Evolutionary conservation across 305 asterid species (phyloP).

Genomic region (Fraxinus paxiana): DNA sequence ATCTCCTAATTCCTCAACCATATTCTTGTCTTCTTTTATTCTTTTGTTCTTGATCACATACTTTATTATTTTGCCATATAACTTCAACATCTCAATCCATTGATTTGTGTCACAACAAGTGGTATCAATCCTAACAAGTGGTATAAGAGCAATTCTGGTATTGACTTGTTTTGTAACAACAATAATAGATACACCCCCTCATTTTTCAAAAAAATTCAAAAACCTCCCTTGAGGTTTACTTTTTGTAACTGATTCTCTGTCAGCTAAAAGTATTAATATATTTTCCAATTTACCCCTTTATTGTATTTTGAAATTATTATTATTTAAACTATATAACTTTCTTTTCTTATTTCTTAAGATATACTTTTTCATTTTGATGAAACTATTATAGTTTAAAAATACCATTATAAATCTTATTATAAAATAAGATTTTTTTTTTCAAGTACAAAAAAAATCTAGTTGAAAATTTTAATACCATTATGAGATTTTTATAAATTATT

Average conservation of each 20-base stretch:
- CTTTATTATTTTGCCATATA: too few relatives aligned
- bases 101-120: too few relatives aligned
- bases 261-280: not conserved
- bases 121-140: too few relatives aligned
- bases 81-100: too few relatives aligned
- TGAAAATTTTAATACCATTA: not conserved
- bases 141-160: too few relatives aligned
- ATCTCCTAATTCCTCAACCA: too few relatives aligned
- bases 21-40: too few relatives aligned
- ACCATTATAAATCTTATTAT: not conserved
- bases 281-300: not conserved
- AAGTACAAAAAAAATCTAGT: not conserved
- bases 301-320: too few relatives aligned
- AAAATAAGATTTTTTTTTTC: too few relatives aligned
- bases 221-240: not conserved
- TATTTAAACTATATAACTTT: not conserved
- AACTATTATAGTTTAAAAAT: not conserved
- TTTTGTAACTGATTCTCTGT: not conserved
- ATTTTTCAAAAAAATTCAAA: not conserved
- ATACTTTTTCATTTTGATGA: not conserved
- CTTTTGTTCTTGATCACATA: too few relatives aligned
- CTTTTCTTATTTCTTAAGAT: not conserved
- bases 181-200: not conserved
- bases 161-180: too few relatives aligned
- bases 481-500: not conserved